These are phyloP conservation scores for Quaeritorhiza haematococci DNA, from an alignment of 371 early-diverging fungal genomes.

Conservation along the genomic window DNA sequence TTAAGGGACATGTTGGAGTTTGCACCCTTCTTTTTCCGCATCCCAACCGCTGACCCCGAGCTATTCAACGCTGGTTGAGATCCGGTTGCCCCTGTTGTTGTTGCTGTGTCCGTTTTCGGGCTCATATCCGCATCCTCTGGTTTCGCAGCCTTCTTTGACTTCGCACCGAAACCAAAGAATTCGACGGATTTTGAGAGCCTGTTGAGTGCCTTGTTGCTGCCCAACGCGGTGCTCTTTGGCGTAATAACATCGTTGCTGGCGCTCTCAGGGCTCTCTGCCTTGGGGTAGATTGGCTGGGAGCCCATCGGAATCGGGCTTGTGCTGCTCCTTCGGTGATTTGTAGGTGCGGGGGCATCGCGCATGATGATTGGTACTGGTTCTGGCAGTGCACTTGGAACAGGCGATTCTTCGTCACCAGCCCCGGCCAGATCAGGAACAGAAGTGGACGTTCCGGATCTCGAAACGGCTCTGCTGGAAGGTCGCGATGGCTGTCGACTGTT, in stretches of 20 bases:
- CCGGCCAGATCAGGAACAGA: constrained; percentile 3
- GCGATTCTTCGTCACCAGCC: no score
- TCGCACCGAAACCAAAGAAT: background rate
- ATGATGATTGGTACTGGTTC: no score
- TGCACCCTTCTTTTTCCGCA: background rate
- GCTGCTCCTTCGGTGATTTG: constrained; percentile 20
- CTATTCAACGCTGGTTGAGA: background rate
- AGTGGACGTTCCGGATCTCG: constrained; percentile 2
- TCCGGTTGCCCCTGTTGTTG: background rate
- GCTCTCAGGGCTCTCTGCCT: no score
- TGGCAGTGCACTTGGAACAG: constrained; percentile 5
- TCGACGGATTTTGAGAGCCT: background rate
- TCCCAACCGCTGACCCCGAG: background rate
- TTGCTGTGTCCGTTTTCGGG: background rate
- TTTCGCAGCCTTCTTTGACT: background rate
- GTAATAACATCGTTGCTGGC: constrained; percentile 11
- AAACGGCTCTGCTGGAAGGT: background rate
- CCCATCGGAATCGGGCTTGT: no score
- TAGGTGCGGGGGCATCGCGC: no score
- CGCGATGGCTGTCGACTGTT: background rate
- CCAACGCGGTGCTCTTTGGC: background rate
- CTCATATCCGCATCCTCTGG: background rate
- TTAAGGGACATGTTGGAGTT: background rate
- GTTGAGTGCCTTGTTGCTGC: constrained; percentile 2
- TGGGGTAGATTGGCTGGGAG: no score